These are phyloP conservation scores for Aspergillus heteromorphus DNA, from an alignment of 495 filamentous ascomycete species.

Conservation along the genomic window DNA sequence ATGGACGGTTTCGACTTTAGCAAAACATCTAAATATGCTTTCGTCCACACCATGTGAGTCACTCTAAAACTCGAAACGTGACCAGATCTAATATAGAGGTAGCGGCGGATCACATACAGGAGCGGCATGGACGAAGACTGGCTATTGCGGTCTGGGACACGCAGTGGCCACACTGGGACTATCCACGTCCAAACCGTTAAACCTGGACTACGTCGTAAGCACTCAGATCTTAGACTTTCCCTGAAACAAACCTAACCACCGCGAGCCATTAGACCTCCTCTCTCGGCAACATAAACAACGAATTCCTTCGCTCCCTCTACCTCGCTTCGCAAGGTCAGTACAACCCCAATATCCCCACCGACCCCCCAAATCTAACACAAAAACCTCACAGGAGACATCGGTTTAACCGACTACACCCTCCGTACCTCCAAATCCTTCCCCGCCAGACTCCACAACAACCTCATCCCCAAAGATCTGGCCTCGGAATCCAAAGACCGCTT, in stretches of 20 bases:
- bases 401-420: conserved; percentile 49
- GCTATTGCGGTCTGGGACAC: conserved; percentile 62
- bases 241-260: conserved; percentile 6
- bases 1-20: conserved; percentile 69
- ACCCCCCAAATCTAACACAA: neutral
- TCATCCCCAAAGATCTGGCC: conserved; percentile 20
- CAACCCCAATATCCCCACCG: neutral
- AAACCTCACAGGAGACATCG: conserved; percentile 50
- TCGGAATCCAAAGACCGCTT: conserved; percentile 49
- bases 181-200: conserved; percentile 35
- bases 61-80: neutral
- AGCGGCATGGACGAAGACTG: conserved; percentile 55
- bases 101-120: conserved; percentile 52
- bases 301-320: conserved; percentile 67
- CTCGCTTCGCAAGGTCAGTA: conserved; percentile 63
- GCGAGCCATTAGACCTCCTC: conserved; percentile 56
- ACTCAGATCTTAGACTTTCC: neutral
- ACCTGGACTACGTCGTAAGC: conserved; percentile 57
- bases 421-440: conserved; percentile 32
- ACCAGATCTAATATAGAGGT: neutral
- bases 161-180: conserved; percentile 56
- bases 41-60: conserved; percentile 69
- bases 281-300: conserved; percentile 64
- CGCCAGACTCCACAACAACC: conserved; percentile 7
- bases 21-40: conserved; percentile 60